These are phyloP conservation scores for Emergomyces pasteurianus DNA, from an alignment of 2,329 filamentous ascomycete species.

Conservation along the genomic window DNA sequence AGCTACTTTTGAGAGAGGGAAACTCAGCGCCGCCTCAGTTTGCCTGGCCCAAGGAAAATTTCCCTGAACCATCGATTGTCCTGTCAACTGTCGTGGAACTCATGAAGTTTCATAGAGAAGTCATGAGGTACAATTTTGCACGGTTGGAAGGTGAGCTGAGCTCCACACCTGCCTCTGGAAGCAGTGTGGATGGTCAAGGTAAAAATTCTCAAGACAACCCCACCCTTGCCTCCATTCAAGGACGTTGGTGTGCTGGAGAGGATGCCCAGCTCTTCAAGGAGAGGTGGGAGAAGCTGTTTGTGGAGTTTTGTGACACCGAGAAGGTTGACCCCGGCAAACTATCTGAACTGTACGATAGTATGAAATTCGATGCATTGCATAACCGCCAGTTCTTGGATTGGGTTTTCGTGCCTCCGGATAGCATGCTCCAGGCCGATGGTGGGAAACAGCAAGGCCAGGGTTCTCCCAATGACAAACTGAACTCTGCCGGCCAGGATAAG, in stretches of 20 bases:
- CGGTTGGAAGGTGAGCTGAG: conserved; percentile 46
- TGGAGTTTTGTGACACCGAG: conserved; percentile 90
- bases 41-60: conserved; percentile 87
- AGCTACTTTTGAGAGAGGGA: conserved; percentile 81
- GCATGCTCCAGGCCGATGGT: conserved; percentile 60
- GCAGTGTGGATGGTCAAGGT: conserved; percentile 9
- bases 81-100: conserved; percentile 84
- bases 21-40: conserved; percentile 89
- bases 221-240: conserved; percentile 60
- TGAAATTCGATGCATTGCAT: conserved; percentile 98
- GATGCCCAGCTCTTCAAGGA: conserved; percentile 91
- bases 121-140: conserved; percentile 89
- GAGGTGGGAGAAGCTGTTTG: conserved; percentile 95
- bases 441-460: conserved; percentile 16
- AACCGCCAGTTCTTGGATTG: conserved; percentile 95
- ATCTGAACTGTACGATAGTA: conserved; percentile 95
- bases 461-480: conserved; percentile 15
- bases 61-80: conserved; percentile 87
- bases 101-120: conserved; percentile 92
- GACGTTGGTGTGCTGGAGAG: conserved; percentile 92
- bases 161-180: conserved; percentile 8
- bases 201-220: conserved; percentile 31
- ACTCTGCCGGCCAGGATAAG: conserved; percentile 7
- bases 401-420: conserved; percentile 81
- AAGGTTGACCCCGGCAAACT: conserved; percentile 99